phyloP scores from a whole-genome alignment of 805 yeast species.

The Ogataea dorogensis region DNA sequence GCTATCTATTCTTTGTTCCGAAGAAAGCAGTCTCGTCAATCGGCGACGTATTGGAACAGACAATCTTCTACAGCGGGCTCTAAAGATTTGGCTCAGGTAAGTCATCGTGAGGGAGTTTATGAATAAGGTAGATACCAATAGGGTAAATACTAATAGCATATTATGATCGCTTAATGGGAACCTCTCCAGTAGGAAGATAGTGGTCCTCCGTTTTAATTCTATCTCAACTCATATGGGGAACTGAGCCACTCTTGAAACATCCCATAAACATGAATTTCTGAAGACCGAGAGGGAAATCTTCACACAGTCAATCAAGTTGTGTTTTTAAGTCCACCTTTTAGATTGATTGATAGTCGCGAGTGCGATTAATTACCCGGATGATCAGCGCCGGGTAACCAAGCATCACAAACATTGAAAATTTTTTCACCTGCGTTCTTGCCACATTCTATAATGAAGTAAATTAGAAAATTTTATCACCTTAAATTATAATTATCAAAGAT shows the following conservation, averaged over 20 bases:
- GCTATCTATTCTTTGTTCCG: conserved; percentile 36
- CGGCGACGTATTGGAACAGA: conserved; percentile 6
- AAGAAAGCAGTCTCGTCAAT: conserved; percentile 7
- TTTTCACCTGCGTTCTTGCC: conserved; percentile 2
- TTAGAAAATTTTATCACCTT: conserved; percentile 4
- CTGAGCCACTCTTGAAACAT: too few relatives aligned
- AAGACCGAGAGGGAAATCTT: conserved; percentile 35
- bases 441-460: not conserved
- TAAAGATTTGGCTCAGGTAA: conserved; percentile 11
- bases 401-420: conserved; percentile 4
- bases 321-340: too few relatives aligned
- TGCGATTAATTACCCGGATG: conserved; percentile 4
- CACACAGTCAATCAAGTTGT: not conserved
- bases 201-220: conserved; percentile 22
- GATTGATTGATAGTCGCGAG: not conserved
- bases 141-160: conserved; percentile 6
- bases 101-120: conserved; percentile 5
- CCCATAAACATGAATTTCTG: conserved; percentile 39
- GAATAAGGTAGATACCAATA: conserved; percentile 1
- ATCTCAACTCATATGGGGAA: conserved; percentile 38
- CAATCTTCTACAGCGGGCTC: conserved; percentile 6
- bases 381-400: conserved; percentile 7
- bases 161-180: conserved; percentile 6
- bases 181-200: conserved; percentile 11
- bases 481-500: conserved; percentile 28